Evolutionary conservation across 257 asterid genomes (phyloP).

Genomic region (Plectranthus barbatus): DNA sequence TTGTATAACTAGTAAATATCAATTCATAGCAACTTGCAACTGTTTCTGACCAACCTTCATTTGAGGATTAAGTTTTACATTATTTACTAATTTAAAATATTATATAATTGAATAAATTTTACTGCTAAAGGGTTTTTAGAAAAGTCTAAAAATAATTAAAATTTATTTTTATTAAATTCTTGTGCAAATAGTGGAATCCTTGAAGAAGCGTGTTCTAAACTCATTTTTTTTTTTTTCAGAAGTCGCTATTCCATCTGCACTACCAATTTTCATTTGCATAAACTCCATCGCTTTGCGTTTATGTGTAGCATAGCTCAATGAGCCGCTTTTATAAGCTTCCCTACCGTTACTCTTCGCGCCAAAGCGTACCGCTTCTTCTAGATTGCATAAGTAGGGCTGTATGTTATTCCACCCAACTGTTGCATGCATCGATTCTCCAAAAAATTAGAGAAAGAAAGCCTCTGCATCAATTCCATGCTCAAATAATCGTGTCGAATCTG

Average conservation of each 20-base stretch:
- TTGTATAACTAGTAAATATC: too few species aligned
- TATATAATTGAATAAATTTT: too few species aligned
- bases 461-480: conserved; percentile 42
- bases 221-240: too few species aligned
- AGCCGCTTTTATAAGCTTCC: conserved; percentile 6
- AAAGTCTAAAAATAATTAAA: neutral
- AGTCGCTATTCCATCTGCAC: neutral
- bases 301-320: conserved; percentile 15
- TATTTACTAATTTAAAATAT: too few species aligned
- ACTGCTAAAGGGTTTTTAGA: too few species aligned
- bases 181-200: too few species aligned
- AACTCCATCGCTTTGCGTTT: neutral
- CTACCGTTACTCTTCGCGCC: conserved; percentile 27
- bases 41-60: neutral
- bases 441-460: conserved; percentile 27
- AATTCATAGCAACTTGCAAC: too few species aligned
- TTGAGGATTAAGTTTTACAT: neutral
- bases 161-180: neutral
- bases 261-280: neutral
- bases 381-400: neutral
- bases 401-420: conserved; percentile 12
- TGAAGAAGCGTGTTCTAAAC: neutral
- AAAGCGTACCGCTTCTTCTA: neutral
- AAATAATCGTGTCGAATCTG: conserved; percentile 32
- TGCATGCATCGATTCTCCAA: conserved; percentile 32